These are phyloP conservation scores for Fraxinus ornus DNA, from an alignment of 305 asterid genomes.

Conservation along the genomic window DNA sequence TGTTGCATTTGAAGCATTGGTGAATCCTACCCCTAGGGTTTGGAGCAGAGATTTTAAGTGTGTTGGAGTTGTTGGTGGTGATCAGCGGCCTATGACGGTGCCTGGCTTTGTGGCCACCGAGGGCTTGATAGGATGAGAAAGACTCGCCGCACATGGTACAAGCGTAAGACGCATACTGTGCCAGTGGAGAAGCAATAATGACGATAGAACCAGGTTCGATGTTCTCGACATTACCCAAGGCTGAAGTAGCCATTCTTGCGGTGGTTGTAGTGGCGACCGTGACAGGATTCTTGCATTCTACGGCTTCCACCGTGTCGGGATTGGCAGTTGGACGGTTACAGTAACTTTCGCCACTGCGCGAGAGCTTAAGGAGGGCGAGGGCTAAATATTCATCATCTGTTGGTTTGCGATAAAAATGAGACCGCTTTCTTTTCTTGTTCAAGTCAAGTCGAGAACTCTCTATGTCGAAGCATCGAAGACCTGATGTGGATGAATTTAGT, in stretches of 20 bases:
- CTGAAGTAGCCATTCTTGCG: neutral
- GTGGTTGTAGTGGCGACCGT: neutral
- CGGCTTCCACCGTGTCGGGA: neutral
- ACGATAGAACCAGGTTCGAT: neutral
- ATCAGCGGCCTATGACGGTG: neutral
- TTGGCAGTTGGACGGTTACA: neutral
- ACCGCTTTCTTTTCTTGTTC: neutral
- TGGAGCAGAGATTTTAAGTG: neutral
- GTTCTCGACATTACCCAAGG: neutral
- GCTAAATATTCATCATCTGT: neutral
- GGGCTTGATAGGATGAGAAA: neutral
- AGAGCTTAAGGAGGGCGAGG: neutral
- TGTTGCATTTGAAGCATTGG: neutral
- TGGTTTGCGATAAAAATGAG: neutral
- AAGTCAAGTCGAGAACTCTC: neutral
- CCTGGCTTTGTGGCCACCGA: neutral
- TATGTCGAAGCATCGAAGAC: neutral
- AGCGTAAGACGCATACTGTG: neutral
- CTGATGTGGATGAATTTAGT: neutral
- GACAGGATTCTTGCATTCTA: neutral
- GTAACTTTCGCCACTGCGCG: neutral
- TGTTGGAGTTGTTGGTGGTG: neutral
- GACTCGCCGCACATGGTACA: neutral
- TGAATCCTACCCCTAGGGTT: neutral
- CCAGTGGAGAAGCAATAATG: neutral